Conservation (phyloP, 441 rosid species). For the Pelargonium fulgidum region DNA sequence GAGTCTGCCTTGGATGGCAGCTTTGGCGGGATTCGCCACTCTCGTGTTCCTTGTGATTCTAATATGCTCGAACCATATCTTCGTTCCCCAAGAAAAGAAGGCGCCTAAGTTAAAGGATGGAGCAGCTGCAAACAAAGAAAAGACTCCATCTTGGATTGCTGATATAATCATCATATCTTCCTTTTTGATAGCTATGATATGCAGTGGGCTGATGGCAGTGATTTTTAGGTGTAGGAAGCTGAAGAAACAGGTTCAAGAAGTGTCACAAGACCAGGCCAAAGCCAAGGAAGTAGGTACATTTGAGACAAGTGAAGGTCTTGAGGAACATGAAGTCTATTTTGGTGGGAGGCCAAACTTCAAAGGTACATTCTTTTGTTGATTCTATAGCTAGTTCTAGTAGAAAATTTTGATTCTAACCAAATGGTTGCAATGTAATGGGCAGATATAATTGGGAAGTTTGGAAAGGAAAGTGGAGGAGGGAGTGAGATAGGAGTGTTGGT, state of each 20-base stretch:
- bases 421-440: conserved; percentile 13
- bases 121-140: conserved; percentile 17
- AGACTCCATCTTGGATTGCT: conserved; percentile 20
- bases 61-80: conserved; percentile 42
- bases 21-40: conserved; percentile 34
- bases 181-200: conserved; percentile 16
- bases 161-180: conserved; percentile 18
- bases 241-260: conserved; percentile 16
- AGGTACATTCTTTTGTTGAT: conserved; percentile 36
- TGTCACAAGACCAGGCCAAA: conserved; percentile 15
- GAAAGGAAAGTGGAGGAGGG: conserved; percentile 34
- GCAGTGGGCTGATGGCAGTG: conserved; percentile 13
- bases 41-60: conserved; percentile 45
- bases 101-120: not conserved
- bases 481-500: conserved; percentile 58
- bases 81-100: conserved; percentile 43
- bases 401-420: not conserved
- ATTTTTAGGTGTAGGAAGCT: conserved; percentile 20
- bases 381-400: not conserved
- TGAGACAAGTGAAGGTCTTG: conserved; percentile 24
- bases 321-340: conserved; percentile 54
- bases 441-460: conserved; percentile 48
- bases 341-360: conserved; percentile 65
- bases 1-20: conserved; percentile 37
- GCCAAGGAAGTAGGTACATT: conserved; percentile 20